Evolutionary conservation across 495 filamentous ascomycete species (phyloP).

Genomic region (Oidiodendron maius): DNA sequence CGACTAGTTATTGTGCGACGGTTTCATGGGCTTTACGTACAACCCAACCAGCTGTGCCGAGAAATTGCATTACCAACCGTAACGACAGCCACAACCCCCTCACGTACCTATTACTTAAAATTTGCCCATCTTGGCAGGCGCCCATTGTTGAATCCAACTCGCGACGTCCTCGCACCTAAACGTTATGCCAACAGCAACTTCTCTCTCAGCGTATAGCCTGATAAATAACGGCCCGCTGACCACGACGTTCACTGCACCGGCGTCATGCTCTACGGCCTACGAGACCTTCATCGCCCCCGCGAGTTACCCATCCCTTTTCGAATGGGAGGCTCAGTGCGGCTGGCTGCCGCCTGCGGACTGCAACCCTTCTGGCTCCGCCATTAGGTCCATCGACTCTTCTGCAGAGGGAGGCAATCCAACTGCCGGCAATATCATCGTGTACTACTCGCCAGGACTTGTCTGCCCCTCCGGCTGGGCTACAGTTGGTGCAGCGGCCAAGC

Average conservation of each 20-base stretch:
- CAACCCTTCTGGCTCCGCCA: slow-evolving; percentile 2
- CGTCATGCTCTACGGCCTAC: slow-evolving; percentile 5
- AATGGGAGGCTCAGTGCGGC: slow-evolving; percentile 4
- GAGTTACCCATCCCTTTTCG: background rate
- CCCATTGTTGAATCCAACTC: too few relatives aligned
- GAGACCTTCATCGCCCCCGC: slow-evolving; percentile 1
- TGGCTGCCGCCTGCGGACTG: slow-evolving; percentile 9
- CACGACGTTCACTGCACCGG: slow-evolving; percentile 16
- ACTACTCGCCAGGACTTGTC: background rate
- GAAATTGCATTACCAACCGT: too few relatives aligned
- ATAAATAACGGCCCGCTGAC: slow-evolving; percentile 11
- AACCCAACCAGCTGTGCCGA: too few relatives aligned
- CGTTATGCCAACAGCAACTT: slow-evolving; percentile 12
- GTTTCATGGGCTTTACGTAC: too few relatives aligned
- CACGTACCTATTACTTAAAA: too few relatives aligned
- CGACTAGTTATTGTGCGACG: too few relatives aligned
- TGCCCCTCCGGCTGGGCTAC: slow-evolving; percentile 1
- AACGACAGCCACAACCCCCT: too few relatives aligned
- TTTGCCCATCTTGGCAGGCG: too few relatives aligned
- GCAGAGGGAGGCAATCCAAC: background rate
- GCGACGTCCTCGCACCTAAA: background rate
- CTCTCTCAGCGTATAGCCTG: slow-evolving; percentile 6
- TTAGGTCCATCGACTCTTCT: slow-evolving; percentile 4
- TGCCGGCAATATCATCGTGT: background rate
- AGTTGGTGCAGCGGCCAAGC: background rate